Base-by-base conservation (phyloP, 164 flowering plant genomes). In the Taxillus chinensis region DNA sequence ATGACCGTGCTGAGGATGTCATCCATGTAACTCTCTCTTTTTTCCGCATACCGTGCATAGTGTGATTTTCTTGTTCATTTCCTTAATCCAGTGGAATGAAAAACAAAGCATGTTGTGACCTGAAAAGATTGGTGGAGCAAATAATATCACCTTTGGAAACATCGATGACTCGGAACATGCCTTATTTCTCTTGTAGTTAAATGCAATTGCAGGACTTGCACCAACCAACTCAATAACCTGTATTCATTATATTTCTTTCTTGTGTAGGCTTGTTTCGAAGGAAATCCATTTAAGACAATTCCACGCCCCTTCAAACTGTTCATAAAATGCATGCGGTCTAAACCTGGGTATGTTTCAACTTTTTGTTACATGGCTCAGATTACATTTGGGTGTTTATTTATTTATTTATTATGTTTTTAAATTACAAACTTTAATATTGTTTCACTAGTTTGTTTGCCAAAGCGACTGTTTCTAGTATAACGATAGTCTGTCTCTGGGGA, bases 271-370 rank as follows among this genome's bases (percentile, higher is more conserved):
- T 83, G 86, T 62, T 93, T 93, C 59, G 98, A 93, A 76, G 96
- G 97, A 62, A 93, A 93, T 70, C 98, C 97, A 66, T 90, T 93
- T 64, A 87, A 89, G 73, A 93, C 96, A 16, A 81, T 93, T 66
- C 97, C 97, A n/a, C 97, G 93, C 15, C 99, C 99, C 59, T 90
- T 90, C 78, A 93, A 89, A 84, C 90, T 93, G 49, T 90, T 93
- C 74, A 89, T 83, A 83, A 76, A 60, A 62, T 93, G 99, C 81
- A 90, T 93, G 95, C 92, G 91, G 41, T 87, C 99, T 39, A 89
- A 90, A 59, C 96, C 95, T 45, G 99, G 99, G 99, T 91, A 79
- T 45, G 78, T 5, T 52, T 64, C 12, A 7, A 60, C 39, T 2
- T 12, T 7, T 54, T 49, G 52, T 8, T 54, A 17, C 13, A 38